phyloP scores from a whole-genome alignment of 129 eudicot genomes.

The Scalesia atractyloides region DNA sequence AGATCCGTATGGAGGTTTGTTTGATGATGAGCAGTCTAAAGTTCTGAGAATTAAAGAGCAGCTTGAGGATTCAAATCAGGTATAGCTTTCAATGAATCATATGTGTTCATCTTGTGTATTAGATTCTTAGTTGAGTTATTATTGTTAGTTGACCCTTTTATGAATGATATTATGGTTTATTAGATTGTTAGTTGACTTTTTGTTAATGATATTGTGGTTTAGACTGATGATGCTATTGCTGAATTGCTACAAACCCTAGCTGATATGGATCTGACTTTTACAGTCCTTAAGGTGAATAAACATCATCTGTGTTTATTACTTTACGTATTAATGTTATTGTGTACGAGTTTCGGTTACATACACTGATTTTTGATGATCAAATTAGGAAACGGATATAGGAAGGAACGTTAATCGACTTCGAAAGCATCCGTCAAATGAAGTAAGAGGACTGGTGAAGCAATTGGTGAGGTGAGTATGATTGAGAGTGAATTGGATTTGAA shows the following conservation, averaged over 20 bases:
- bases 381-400: slow-evolving; percentile 91
- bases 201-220: not conserved
- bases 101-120: not conserved
- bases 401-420: slow-evolving; percentile 82
- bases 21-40: slow-evolving; percentile 68
- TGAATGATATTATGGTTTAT: not conserved
- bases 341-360: not conserved
- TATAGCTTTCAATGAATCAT: slow-evolving; percentile 2
- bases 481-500: not conserved
- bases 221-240: slow-evolving; percentile 64
- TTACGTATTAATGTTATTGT: not conserved
- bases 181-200: slow-evolving; percentile 6
- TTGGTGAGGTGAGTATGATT: slow-evolving; percentile 66
- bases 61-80: slow-evolving; percentile 83
- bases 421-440: slow-evolving; percentile 79
- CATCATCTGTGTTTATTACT: not conserved
- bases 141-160: too few relatives aligned
- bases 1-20: slow-evolving; percentile 68
- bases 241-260: slow-evolving; percentile 83
- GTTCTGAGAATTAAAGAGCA: slow-evolving; percentile 67
- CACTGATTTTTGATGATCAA: not conserved
- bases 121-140: not conserved
- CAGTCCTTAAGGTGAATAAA: slow-evolving; percentile 67
- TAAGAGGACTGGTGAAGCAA: slow-evolving; percentile 68
- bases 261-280: slow-evolving; percentile 89